Base-by-base conservation (phyloP, 768 basidiomycete genomes). In the Lentinula lateritia region DNA sequence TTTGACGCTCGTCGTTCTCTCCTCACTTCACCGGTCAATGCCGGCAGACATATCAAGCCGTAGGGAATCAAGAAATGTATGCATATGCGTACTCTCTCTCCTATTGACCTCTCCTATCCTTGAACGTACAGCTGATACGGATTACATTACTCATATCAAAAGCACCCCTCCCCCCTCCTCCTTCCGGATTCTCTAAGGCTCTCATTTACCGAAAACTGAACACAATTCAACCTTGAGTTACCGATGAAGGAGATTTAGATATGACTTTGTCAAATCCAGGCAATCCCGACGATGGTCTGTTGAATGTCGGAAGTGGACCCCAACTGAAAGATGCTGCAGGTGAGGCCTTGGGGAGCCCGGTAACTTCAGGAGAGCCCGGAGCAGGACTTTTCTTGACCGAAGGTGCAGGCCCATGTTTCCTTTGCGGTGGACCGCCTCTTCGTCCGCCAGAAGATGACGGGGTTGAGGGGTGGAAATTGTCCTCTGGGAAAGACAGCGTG, bases 261-360 rank as follows among this genome's bases (percentile, higher is more conserved):
- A 23, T 32, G 10, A 59, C 48, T 20, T 48, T 59, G 15, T 59
- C 58, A 20, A 59, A 59, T 9, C 58, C 58, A 48, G 58, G 58
- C 42, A 59, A 50, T n/a, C 43, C 58, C n/a, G 58, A n/a, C 15
- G 58, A 46, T 36, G 53, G 45, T 57, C 71, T 71, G 46, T 71
- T 67, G 60, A 81, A 80, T 18, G 58, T 74, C 3, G 86, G 86
- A 61, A 87, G 65, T 1, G 86, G 85, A 9, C 87, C 87, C 86
- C 86, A 88, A 64, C 82, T 78, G 69, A 87, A 86, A 1, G 74
- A 66, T 23, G 78, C 63, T 16, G 34, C 45, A 34, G 58, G 45
- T 10, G 55, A 20, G 74, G 65, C 13, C 68, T 66, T 20, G 77
- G 62, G 34, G 5, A 74, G 60, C 13, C 73, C 54, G 2, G 70